These are phyloP conservation scores for Claviceps capensis DNA, from an alignment of 2,329 filamentous ascomycete species.

Conservation along the genomic window DNA sequence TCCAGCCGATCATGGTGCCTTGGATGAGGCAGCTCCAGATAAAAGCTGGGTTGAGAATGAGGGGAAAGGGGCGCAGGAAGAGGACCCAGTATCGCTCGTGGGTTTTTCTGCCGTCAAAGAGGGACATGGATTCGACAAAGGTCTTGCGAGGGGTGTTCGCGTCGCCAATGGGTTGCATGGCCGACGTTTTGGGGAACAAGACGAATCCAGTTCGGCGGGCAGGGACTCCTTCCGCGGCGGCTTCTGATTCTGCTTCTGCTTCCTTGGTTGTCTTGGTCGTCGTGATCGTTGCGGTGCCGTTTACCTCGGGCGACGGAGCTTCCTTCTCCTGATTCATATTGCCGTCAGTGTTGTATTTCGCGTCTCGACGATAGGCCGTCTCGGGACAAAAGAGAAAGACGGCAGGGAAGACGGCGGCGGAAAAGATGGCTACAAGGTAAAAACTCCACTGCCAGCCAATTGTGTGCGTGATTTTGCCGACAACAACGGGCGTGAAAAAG, in stretches of 20 bases:
- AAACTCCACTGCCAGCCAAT: slow-evolving; percentile 84
- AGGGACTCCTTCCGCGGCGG: not conserved
- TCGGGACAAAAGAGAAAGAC: slow-evolving; percentile 74
- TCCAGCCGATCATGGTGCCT: slow-evolving; percentile 88
- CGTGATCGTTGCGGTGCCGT: not conserved
- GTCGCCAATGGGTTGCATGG: slow-evolving; percentile 21
- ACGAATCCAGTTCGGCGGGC: slow-evolving; percentile 14
- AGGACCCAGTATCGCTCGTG: slow-evolving; percentile 57
- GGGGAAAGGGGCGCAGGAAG: slow-evolving; percentile 60
- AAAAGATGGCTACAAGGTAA: slow-evolving; percentile 77
- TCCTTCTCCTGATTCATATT: slow-evolving; percentile 20
- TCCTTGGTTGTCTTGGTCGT: not conserved
- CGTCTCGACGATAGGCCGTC: slow-evolving; percentile 60
- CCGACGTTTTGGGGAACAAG: slow-evolving; percentile 18
- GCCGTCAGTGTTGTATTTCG: slow-evolving; percentile 43
- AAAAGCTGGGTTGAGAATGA: slow-evolving; percentile 75
- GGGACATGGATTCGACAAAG: slow-evolving; percentile 45
- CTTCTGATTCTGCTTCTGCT: not conserved
- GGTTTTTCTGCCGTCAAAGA: slow-evolving; percentile 74
- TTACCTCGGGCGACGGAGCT: not conserved
- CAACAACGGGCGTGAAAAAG: slow-evolving; percentile 70
- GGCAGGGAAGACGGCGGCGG: slow-evolving; percentile 52
- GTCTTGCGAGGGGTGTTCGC: slow-evolving; percentile 35
- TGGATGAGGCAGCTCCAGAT: slow-evolving; percentile 70
- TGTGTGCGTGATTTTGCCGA: slow-evolving; percentile 66